Evolutionary conservation across 495 filamentous ascomycete genomes (phyloP).

Genomic region (Aspergillus wentii): DNA sequence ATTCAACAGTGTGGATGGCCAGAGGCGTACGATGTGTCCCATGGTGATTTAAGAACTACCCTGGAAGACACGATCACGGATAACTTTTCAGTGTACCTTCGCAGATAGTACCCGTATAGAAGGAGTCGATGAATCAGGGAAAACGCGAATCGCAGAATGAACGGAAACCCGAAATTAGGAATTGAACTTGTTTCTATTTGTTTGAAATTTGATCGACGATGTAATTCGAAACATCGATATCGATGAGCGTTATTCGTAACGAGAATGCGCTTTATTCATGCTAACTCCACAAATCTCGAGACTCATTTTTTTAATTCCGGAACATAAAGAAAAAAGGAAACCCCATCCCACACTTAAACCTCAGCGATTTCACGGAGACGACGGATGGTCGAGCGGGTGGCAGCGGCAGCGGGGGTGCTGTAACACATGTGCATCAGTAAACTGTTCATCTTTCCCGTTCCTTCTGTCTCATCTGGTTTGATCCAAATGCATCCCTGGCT

Average conservation of each 20-base stretch:
- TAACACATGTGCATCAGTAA: constrained; percentile 10
- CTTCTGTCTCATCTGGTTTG: background rate
- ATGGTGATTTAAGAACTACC: too few species aligned
- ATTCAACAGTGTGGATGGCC: too few species aligned
- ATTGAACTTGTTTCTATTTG: constrained; percentile 18
- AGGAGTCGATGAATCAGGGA: too few species aligned
- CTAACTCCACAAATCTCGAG: constrained; percentile 30
- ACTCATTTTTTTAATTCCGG: constrained; percentile 42
- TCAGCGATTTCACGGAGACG: constrained; percentile 97
- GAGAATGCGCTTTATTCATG: constrained; percentile 11
- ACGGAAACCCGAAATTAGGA: constrained; percentile 13
- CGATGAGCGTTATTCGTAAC: constrained; percentile 12
- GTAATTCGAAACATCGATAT: constrained; percentile 9
- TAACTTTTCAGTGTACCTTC: too few species aligned
- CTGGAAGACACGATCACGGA: too few species aligned
- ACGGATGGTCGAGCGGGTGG: constrained; percentile 95
- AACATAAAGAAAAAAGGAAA: constrained; percentile 41
- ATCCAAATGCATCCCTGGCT: background rate
- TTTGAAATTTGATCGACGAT: constrained; percentile 7
- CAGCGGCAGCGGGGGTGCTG: constrained; percentile 92
- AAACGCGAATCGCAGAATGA: too few species aligned
- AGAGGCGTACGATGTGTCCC: too few species aligned
- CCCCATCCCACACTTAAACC: constrained; percentile 62
- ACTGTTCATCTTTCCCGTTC: background rate
- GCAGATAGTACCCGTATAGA: too few species aligned